phyloP scores from a whole-genome alignment of 768 basidiomycete genomes.

The Lactarius sp. region DNA sequence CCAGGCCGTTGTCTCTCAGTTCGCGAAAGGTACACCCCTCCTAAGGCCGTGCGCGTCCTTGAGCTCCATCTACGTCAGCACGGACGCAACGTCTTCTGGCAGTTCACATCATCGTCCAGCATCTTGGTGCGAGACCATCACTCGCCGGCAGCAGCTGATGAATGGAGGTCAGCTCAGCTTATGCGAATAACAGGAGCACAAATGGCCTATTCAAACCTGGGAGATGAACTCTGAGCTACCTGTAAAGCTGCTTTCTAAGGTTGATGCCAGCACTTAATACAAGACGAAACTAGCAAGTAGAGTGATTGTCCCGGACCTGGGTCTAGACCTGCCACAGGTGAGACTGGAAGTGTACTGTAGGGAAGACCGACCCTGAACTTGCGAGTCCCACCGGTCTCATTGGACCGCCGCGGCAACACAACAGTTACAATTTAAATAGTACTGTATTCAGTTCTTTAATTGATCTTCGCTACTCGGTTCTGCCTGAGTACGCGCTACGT shows the following conservation, averaged over 20 bases:
- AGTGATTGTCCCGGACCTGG: neutral
- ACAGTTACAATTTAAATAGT: too few species aligned
- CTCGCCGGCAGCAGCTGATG: neutral
- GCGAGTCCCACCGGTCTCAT: neutral
- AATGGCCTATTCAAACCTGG: constrained; percentile 6
- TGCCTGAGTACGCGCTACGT: too few species aligned
- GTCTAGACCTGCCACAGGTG: neutral
- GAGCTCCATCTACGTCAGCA: constrained; percentile 8
- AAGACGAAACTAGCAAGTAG: neutral
- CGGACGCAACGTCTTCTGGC: constrained; percentile 6
- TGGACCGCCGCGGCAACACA: too few species aligned
- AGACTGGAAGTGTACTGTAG: neutral
- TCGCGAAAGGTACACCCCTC: constrained; percentile 10
- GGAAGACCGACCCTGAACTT: neutral
- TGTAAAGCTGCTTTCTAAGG: constrained; percentile 9
- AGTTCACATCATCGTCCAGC: constrained; percentile 15
- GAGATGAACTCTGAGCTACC: constrained; percentile 13
- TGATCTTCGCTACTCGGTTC: too few species aligned
- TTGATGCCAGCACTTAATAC: neutral
- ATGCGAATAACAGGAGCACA: neutral
- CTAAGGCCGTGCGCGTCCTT: constrained; percentile 16
- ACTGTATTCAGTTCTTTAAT: too few species aligned
- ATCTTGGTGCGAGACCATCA: neutral
- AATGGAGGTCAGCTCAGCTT: neutral
- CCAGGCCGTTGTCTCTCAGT: constrained; percentile 2